phyloP scores from a whole-genome alignment of 2,329 filamentous ascomycete species.

The Ophiostoma piceae region DNA sequence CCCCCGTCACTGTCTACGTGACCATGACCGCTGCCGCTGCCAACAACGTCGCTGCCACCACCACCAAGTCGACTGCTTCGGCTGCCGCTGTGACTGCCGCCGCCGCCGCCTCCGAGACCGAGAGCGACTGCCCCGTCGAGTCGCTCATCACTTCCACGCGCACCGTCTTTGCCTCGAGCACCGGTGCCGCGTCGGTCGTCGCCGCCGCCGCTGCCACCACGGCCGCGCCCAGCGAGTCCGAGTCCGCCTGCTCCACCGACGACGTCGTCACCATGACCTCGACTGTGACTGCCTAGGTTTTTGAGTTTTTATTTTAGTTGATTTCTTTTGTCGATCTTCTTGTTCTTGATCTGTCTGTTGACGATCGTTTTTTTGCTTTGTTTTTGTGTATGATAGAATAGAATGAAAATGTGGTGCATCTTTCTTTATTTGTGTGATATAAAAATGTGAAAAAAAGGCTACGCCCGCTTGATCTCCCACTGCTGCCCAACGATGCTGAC shows the following conservation, averaged over 20 bases:
- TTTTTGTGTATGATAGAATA: background rate
- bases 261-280: constrained; percentile 24
- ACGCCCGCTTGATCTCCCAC: constrained; percentile 77
- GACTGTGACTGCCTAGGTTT: constrained; percentile 20
- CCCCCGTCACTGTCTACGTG: constrained; percentile 22
- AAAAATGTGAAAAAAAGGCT: too few species aligned
- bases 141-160: background rate
- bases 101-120: background rate
- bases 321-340: background rate
- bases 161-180: constrained; percentile 13
- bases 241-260: constrained; percentile 20
- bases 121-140: constrained; percentile 16
- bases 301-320: background rate
- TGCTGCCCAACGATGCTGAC: constrained; percentile 85
- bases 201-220: constrained; percentile 13
- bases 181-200: background rate
- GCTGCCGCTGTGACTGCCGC: constrained; percentile 15
- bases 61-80: background rate
- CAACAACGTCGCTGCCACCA: constrained; percentile 10
- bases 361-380: background rate
- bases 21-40: constrained; percentile 13
- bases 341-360: background rate
- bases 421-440: background rate
- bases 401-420: background rate
- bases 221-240: constrained; percentile 19